Base-by-base conservation (phyloP, 768 basidiomycete species). In the Boletus rubropictus region DNA sequence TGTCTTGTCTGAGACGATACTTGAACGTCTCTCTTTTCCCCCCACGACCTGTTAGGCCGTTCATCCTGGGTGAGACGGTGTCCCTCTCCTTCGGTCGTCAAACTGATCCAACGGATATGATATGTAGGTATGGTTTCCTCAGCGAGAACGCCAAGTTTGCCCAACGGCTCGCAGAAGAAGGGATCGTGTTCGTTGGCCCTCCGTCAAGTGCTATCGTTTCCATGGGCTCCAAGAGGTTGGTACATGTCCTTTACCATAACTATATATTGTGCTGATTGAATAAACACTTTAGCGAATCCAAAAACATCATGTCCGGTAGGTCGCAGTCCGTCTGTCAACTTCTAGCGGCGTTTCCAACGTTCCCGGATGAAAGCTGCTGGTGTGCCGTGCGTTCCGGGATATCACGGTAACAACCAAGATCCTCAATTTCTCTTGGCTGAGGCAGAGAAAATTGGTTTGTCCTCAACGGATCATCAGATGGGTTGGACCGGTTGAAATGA, bases 191-290 rank as follows among this genome's bases (percentile, higher is more conserved):
- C 61, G 91, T 97, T 51, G 93, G 93, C 0, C 93, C 94, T 14
- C 89, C 93, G 2, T 76, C 86, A 1, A 78, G 76, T 55, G 92
- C 94, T 25, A 97, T 97, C 52, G 69, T 86, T 12, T 88, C 85
- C 58, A 97, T 96, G 94, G 94, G 93, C 2, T 93, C 89, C 0
- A 96, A 97, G 74, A 90, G 91, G 87, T 89, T 25, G 5, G 69
- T 53, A 15, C 39, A 29, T 5, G 15, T 27, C 8, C 18, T 33
- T 39, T 14, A 14, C 17, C 21, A 2, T 25, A n/a, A 15, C 7
- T 22, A 8, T 33, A 39, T 4, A 17, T n/a, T 37, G 24, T 36
- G 27, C 21, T 43, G 25, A 48, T 24, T 9, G 39, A 53, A 32
- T 9, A 18, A 25, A 40, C 11, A 14, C 31, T 10, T n/a, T 48